Base-by-base conservation (phyloP, 148 eudicot genomes). In the Pharnaceum exiguum region DNA sequence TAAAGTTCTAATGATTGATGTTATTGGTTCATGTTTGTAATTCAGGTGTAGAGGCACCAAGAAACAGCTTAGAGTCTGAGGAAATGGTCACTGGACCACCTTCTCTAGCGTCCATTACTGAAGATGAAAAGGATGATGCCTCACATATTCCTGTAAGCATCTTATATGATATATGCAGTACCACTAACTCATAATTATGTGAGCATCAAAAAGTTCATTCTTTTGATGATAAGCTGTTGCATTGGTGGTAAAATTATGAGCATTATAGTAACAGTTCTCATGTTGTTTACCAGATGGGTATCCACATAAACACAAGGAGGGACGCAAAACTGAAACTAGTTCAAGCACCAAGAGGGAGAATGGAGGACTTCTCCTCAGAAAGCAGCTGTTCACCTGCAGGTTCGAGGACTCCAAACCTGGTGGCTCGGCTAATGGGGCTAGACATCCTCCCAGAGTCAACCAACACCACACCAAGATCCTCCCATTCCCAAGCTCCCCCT, bases 41-140 rank as follows among this genome's bases (percentile, higher is more conserved):
- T 69, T 62, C 74, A 80, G 85, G 85, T 3, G 58, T 77, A 26
- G 83, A 80, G 66, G 90, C 85, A 38, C 83, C 90, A 31, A 75
- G 90, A 50, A 84, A 80, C 53, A 84, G 86, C 62, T 73, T 84
- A 73, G 90, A 80, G 60, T n/a, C 68, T 12, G 76, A 69, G 18
- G 78, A 60, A 49, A 44, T 60, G 57, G 40, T 28, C 23, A 32
- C 18, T 47, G 18, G 28, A 27, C 26, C 39, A 60, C 13, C 33
- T 51, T 66, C 78, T 22, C 59, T 44, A 7, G 61, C 71, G 27
- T 74, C 77, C 11, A 55, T 70, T 57, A 45, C 59, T 51, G 67
- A 68, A 54, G 68, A 66, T 35, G 55, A 67, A 32, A 46, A 52
- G 25, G n/a, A 18, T 2, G 54, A 45, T 16, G 24, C 28, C 63